These are phyloP conservation scores for Canavalia ensiformis DNA, from an alignment of 306 rosid genomes.

Conservation along the genomic window DNA sequence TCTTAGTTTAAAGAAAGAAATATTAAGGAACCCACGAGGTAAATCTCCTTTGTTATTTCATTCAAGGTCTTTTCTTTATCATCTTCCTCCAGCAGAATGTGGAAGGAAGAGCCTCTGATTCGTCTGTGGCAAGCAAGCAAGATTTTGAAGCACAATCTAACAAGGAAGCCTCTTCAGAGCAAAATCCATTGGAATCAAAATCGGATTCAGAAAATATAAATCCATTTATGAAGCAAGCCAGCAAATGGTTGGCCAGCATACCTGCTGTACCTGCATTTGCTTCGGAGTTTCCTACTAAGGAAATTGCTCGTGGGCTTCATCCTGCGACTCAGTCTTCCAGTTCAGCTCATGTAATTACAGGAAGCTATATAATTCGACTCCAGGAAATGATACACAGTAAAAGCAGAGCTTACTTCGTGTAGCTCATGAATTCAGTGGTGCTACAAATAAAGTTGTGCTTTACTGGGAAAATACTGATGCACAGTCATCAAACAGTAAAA, in stretches of 20 bases:
- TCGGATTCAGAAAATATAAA: slow-evolving; percentile 57
- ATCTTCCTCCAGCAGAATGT: slow-evolving; percentile 49
- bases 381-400: slow-evolving; percentile 80
- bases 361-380: slow-evolving; percentile 56
- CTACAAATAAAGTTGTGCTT: slow-evolving; percentile 81
- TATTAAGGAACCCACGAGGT: no score
- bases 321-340: slow-evolving; percentile 72
- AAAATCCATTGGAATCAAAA: slow-evolving; percentile 48
- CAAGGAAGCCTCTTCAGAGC: slow-evolving; percentile 59
- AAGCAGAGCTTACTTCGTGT: slow-evolving; percentile 81
- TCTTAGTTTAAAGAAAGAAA: no score
- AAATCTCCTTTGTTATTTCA: no score
- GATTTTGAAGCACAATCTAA: slow-evolving; percentile 49
- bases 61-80: no score
- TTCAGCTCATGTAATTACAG: slow-evolving; percentile 77
- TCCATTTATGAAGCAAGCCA: slow-evolving; percentile 64
- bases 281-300: slow-evolving; percentile 76
- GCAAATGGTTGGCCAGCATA: slow-evolving; percentile 67
- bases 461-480: slow-evolving; percentile 81
- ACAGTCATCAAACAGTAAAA: slow-evolving; percentile 71
- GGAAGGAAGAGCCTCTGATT: slow-evolving; percentile 54
- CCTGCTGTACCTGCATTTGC: slow-evolving; percentile 92
- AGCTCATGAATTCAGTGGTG: slow-evolving; percentile 83
- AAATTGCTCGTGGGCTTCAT: slow-evolving; percentile 58
- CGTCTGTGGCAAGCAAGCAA: slow-evolving; percentile 48